Evolutionary conservation across 139 green algal species (phyloP).

Genomic region (Prasinococcaceae sp.): DNA sequence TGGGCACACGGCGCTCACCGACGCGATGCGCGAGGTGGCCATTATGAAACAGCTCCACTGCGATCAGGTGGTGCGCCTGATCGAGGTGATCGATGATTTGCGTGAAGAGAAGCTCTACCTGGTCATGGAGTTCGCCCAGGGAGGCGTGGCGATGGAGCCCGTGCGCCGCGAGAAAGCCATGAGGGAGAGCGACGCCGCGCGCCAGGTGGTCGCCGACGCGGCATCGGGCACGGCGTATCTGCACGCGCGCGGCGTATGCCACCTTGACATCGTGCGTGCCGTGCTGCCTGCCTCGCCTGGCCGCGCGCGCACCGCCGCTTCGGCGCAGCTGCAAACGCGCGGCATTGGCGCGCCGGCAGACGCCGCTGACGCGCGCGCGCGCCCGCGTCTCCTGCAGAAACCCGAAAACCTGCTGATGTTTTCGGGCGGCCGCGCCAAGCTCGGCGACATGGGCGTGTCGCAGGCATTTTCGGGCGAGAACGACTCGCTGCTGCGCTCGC

Average conservation of each 20-base stretch:
- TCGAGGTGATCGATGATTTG: slow-evolving; percentile 19
- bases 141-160: slow-evolving; percentile 8
- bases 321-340: no score
- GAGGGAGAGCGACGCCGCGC: no score
- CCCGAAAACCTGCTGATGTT: slow-evolving; percentile 20
- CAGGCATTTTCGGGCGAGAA: slow-evolving; percentile 12
- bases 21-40: slow-evolving; percentile 29
- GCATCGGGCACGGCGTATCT: no score
- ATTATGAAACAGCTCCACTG: slow-evolving; percentile 47
- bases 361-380: no score
- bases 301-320: no score
- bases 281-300: no score
- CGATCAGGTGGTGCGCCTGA: slow-evolving; percentile 42
- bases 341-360: no score
- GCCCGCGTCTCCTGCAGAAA: no score
- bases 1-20: not conserved
- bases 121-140: slow-evolving; percentile 22
- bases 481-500: slow-evolving; percentile 11
- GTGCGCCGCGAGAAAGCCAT: no score
- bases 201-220: no score
- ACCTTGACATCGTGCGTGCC: no score
- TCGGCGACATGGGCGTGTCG: slow-evolving; percentile 16
- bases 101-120: slow-evolving; percentile 16
- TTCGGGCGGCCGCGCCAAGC: slow-evolving; percentile 8
- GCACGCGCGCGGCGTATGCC: no score